Base-by-base conservation (phyloP, 2,329 filamentous ascomycete species). In the Calonectria crousiana region DNA sequence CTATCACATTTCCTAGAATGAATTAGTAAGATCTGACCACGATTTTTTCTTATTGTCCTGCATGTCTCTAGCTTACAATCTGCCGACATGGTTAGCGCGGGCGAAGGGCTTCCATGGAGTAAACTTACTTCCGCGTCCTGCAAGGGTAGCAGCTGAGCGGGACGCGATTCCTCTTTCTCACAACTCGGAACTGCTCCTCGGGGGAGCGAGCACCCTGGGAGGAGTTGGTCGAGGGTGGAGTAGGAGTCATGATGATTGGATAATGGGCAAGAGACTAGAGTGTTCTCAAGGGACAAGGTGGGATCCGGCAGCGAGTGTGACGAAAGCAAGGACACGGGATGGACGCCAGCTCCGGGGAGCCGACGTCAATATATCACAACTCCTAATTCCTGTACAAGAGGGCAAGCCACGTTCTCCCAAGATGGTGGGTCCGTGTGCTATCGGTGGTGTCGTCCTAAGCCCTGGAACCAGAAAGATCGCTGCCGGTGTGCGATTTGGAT, bases 121-220 rank as follows among this genome's bases (percentile, higher is more conserved):
- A 90, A 87, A 78, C 78, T n/a, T 87, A 97, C 95, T 98, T 98
- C 87, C 96, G 93, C 81, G 96, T 94, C 82, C 96, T 91, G 85
- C 96, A 98, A 38, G 96, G 95, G 78, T 93, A 95, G 84, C 96
- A 98, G 81, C 95, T 98, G 65, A 98, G 89, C 60, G 96, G 96
- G 20, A 98, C 93, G 74, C 96, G 90, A 82, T 98, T 98, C 83
- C 96, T 92, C 87, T 97, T 98, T 78, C 96, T 93, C 74, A 98
- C 94, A 66, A 98, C 93, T 79, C 95, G 92, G 82, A 95, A 98
- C 78, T 96, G 94, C 68, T 94, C 92, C 84, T 98, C 95, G 41
- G 96, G 95, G 56, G 95, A 98, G 76, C 94, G 93, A 30, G 88
- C 90, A 77, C 93, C 92, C 73, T 92, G 92, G 77, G 95, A 97